phyloP scores from a whole-genome alignment of 768 basidiomycete species.

The Trametes sanguinea region DNA sequence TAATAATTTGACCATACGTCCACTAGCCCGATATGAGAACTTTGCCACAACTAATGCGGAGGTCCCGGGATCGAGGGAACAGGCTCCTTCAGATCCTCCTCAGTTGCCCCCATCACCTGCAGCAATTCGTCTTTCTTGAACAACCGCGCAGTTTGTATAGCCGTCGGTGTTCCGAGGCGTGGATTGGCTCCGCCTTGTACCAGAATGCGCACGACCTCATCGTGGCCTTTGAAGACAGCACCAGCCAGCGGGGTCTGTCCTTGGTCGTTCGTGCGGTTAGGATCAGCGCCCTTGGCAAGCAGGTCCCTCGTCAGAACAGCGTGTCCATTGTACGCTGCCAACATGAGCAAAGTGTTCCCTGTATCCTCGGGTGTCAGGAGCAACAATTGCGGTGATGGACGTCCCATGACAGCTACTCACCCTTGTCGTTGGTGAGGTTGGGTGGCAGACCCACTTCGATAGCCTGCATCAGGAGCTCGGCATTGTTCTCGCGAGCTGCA shows the following conservation, averaged over 20 bases:
- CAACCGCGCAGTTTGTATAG: conserved; percentile 68
- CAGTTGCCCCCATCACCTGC: conserved; percentile 56
- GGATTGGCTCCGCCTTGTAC: conserved; percentile 59
- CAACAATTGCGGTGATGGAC: not conserved
- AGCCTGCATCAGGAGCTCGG: conserved; percentile 54
- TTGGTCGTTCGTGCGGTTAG: conserved; percentile 68
- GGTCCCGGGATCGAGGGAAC: conserved; percentile 32
- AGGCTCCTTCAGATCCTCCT: conserved; percentile 46
- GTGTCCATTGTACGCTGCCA: conserved; percentile 74
- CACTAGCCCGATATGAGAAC: not conserved
- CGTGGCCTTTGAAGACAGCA: conserved; percentile 73
- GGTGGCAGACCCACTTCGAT: conserved; percentile 68
- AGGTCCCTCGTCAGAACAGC: conserved; percentile 52
- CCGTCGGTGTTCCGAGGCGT: conserved; percentile 63
- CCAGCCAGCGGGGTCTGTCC: conserved; percentile 77
- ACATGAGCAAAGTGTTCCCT: conserved; percentile 83
- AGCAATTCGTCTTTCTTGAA: conserved; percentile 62
- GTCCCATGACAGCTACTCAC: conserved; percentile 33
- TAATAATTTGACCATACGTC: not conserved
- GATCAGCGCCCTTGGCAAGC: conserved; percentile 59
- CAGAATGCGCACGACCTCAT: conserved; percentile 61
- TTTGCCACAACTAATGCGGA: conserved; percentile 4
- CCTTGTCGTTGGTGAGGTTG: conserved; percentile 74
- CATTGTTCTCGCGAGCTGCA: conserved; percentile 63
- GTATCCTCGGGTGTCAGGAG: not conserved